Base-by-base conservation (phyloP, 768 basidiomycete species). In the Coprinopsis sp. region DNA sequence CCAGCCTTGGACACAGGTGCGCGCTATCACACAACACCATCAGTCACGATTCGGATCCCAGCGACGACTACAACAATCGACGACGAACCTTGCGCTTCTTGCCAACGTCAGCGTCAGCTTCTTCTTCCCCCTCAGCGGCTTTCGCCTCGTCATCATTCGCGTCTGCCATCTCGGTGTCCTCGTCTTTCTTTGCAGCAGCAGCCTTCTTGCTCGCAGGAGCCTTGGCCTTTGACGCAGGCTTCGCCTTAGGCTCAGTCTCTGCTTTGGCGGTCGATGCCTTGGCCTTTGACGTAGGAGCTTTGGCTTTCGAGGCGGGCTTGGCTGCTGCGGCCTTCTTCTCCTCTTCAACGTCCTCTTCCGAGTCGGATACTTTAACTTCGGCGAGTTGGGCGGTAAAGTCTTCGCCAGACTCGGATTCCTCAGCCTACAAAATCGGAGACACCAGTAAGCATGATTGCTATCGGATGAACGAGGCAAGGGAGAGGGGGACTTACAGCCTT, bases 31-130 rank as follows among this genome's bases (percentile, higher is more conserved):
- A n/a, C n/a, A n/a, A n/a, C n/a, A n/a, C n/a, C n/a, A 14, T 24
- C 14, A 25, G 4, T 5, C 33, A 13, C 16, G 14, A 33, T 21
- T 18, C 22, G 18, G 23, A 16, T 22, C 36, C 25, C 28, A 22
- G 38, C 18, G 34, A n/a, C n/a, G 36, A 24, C 13, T 43, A 23
- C 36, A n/a, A 39, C 24, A 44, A 30, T 16, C 33, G 25, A 59
- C 3, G 3, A 53, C 66, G 18, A 55, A 81, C 85, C 80, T 87
- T 85, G 66, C 84, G 81, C 67, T 89, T 90, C 71, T 81, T 86
- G 56, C 64, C 66, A 46, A 58, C 59, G 2, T 70, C n/a, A n/a
- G n/a, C 47, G 28, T 47, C 46, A 13, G 45, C 69, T 10, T 78
- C 76, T 12, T 72, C 76, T 1, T 73, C 74, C 4, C 74, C 77